Evolutionary conservation across 306 rosid species (phyloP).

Genomic region (Alnus glutinosa): DNA sequence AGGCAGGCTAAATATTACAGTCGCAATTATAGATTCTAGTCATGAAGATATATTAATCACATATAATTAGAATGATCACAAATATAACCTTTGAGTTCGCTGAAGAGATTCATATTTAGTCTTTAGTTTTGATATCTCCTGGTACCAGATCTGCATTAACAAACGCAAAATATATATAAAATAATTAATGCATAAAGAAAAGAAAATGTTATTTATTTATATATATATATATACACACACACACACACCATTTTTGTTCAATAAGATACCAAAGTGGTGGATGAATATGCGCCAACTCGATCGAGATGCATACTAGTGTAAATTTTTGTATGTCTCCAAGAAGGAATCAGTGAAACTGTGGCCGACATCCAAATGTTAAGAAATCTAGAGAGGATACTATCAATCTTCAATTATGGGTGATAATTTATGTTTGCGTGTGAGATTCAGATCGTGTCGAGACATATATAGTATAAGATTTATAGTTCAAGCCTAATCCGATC

Average conservation of each 20-base stretch:
- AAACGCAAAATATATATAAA: not conserved
- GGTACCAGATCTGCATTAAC: conserved; percentile 74
- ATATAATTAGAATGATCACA: not conserved
- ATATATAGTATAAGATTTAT: too few species aligned
- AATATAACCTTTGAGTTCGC: conserved; percentile 70
- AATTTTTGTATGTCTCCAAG: too few species aligned
- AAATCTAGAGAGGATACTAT: not conserved
- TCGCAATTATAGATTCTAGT: not conserved
- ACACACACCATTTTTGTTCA: too few species aligned
- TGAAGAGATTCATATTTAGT: conserved; percentile 79
- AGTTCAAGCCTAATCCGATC: too few species aligned
- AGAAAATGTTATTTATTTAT: too few species aligned
- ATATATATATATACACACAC: too few species aligned
- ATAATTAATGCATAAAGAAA: too few species aligned
- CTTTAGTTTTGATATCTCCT: conserved; percentile 69
- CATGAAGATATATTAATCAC: not conserved
- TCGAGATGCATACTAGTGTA: not conserved
- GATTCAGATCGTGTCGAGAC: too few species aligned
- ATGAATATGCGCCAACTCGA: not conserved
- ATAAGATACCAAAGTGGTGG: too few species aligned
- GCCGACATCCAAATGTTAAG: not conserved
- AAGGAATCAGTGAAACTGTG: too few species aligned
- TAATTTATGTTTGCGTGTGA: too few species aligned
- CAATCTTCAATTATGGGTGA: too few species aligned
- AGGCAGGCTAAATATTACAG: not conserved